Evolutionary conservation across 768 basidiomycete genomes (phyloP), one percentile per base, ranked within the genome.

Genomic region (Paxillus rubicundulus): DNA sequence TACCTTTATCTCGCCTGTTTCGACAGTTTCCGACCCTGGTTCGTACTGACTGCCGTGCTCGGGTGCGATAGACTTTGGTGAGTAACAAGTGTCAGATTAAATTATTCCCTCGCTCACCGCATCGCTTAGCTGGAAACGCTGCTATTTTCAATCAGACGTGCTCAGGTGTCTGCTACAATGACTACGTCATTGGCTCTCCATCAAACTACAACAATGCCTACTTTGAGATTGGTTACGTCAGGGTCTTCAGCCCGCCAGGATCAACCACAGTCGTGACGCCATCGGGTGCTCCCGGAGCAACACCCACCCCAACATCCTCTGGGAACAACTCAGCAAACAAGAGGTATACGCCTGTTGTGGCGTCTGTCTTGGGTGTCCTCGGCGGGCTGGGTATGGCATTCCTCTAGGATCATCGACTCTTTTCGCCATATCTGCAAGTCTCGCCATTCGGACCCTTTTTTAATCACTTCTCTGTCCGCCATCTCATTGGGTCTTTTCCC

Each of bases 201-300:
- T 77, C 81, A 16, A 78, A 76, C 58, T 89, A 84, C 67, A 75
- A 80, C 63, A 76, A 73, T 30, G 86, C 86, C 1, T 87, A 84
- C 71, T 92, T 89, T 58, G 88, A 91, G 63, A 77, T 92, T 48
- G 74, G 77, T 13, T 82, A 76, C 27, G 73, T 88, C 53, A 75
- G 77, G 42, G 70, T 85, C 13, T 85, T 71, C 58, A 70, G 77
- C 48, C 55, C 65, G 4, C 49, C 54, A 18, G 71, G 70, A 24
- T 63, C 63, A 12, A 70, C 55, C 55, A 67, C 65, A 1, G 38
- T 61, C 14, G 46, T 69, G 9, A 53, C 66, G 13, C 50, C 67
- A 16, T 57, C 67, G 33, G 33, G 33, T 5, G 46, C 50, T 24
- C 36, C 56, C 4, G 65, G 55, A 13, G 21, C 62, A 5, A 53